These are phyloP conservation scores for Boletus insuetus DNA, from an alignment of 768 basidiomycete genomes.

Conservation along the genomic window DNA sequence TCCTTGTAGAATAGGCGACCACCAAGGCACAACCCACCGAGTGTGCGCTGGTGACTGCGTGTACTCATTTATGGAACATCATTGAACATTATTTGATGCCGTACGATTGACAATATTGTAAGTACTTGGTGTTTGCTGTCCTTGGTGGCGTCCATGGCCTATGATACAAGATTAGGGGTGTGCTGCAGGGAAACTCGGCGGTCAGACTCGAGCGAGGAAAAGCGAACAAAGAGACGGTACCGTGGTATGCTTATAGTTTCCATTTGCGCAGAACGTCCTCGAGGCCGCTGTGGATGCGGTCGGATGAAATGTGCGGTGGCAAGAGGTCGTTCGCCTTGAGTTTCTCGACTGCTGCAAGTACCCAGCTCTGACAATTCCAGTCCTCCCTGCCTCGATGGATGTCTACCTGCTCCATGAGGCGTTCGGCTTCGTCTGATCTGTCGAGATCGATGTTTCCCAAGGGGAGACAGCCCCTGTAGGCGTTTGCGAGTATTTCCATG, in stretches of 20 bases:
- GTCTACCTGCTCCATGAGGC: conserved; percentile 23
- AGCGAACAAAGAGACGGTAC: not conserved
- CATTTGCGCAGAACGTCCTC: conserved; percentile 24
- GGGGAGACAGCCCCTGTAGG: conserved; percentile 30
- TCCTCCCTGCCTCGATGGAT: conserved; percentile 27
- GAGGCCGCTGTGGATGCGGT: conserved; percentile 19
- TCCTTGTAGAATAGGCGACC: not conserved
- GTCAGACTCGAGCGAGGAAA: conserved; percentile 5
- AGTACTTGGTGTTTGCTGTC: not conserved
- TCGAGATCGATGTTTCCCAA: conserved; percentile 19
- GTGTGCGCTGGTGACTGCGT: not conserved
- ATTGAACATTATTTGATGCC: not conserved
- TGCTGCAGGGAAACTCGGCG: not conserved
- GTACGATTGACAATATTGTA: not conserved
- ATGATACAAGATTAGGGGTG: not conserved
- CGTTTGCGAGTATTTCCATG: conserved; percentile 31
- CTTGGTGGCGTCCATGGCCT: not conserved
- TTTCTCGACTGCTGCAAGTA: conserved; percentile 23
- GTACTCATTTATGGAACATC: conserved; percentile 1
- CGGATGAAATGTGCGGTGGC: conserved; percentile 16
- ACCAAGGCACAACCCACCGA: not conserved
- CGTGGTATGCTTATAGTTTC: conserved; percentile 13
- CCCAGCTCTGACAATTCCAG: conserved; percentile 34
- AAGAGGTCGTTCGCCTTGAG: conserved; percentile 20
- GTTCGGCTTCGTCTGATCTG: conserved; percentile 12